Percentiles rank a stretch among this genome's conserved stretches.
Evolutionary conservation across 1,284 basidiomycete genomes (phyloP).

Genomic region (Ganoderma lingzhi): DNA sequence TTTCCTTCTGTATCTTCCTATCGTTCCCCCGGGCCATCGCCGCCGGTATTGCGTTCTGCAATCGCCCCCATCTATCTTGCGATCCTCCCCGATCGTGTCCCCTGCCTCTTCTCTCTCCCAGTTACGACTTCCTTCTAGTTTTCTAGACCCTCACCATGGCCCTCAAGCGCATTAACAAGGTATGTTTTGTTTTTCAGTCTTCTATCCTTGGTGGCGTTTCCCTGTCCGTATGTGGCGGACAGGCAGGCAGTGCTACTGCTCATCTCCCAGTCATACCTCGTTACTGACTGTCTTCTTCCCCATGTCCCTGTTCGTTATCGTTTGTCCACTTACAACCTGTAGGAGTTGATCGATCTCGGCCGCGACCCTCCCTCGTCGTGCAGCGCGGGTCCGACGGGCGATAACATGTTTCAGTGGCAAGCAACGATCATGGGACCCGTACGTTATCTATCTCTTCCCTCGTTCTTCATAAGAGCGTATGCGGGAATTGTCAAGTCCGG

Average conservation of each 20-base stretch:
- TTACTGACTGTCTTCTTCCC: constrained; percentile 31
- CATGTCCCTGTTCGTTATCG: constrained; percentile 3
- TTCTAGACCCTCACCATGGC: constrained; percentile 69
- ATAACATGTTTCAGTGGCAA: constrained; percentile 99
- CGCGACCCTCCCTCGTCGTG: constrained; percentile 98
- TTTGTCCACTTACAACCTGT: constrained; percentile 18
- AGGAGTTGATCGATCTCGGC: constrained; percentile 98
- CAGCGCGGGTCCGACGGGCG: constrained; percentile 94
- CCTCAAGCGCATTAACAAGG: constrained; percentile 99
- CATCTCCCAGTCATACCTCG: constrained; percentile 13
- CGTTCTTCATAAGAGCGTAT: constrained; percentile 10
- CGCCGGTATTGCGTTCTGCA: constrained; percentile 27
- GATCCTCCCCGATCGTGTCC: constrained; percentile 39
- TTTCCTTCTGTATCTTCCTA: constrained; percentile 12
- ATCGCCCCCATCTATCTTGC: constrained; percentile 35
- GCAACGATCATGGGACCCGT: constrained; percentile 98
- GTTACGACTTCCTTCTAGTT: constrained; percentile 39
- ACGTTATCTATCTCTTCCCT: constrained; percentile 47
- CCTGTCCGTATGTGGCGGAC: constrained; percentile 21
- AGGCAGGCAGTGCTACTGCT: constrained; percentile 24
- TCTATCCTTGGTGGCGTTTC: constrained; percentile 25
- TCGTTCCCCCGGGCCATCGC: constrained; percentile 13
- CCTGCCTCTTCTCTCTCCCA: constrained; percentile 11
- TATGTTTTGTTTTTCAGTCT: constrained; percentile 46
- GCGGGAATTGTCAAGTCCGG: constrained; percentile 18